These are phyloP conservation scores for Boletus sp. DNA, from an alignment of 1,284 basidiomycete species.

Conservation along the genomic window DNA sequence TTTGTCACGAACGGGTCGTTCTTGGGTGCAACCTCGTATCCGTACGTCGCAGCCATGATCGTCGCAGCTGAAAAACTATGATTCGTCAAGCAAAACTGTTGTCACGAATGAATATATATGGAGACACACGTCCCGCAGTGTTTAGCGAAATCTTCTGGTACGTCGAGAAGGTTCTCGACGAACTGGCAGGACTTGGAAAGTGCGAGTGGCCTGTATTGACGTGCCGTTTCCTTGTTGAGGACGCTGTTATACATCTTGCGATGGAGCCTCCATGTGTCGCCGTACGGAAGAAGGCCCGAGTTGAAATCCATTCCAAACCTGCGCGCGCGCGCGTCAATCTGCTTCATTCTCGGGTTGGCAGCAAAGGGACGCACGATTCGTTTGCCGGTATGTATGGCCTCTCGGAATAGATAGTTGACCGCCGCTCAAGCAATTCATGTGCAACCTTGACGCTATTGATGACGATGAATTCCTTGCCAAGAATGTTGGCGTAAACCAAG, in stretches of 20 bases:
- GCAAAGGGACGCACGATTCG: slow-evolving; percentile 15
- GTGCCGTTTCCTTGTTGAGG: slow-evolving; percentile 16
- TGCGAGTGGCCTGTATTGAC: slow-evolving; percentile 16
- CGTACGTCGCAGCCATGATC: slow-evolving; percentile 28
- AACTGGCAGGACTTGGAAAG: slow-evolving; percentile 24
- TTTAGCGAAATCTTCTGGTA: slow-evolving; percentile 14
- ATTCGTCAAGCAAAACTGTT: not conserved
- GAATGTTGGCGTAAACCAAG: slow-evolving; percentile 33
- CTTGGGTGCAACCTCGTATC: slow-evolving; percentile 23
- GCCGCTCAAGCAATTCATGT: slow-evolving; percentile 39
- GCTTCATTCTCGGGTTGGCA: not conserved
- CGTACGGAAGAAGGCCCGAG: slow-evolving; percentile 27
- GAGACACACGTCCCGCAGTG: slow-evolving; percentile 26
- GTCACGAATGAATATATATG: not conserved
- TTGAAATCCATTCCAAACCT: slow-evolving; percentile 33
- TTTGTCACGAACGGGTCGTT: slow-evolving; percentile 28
- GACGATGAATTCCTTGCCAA: slow-evolving; percentile 39
- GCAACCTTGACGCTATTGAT: slow-evolving; percentile 38
- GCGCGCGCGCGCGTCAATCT: not conserved
- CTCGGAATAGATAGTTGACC: slow-evolving; percentile 41
- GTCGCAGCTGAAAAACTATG: slow-evolving; percentile 23
- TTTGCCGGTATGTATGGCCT: slow-evolving; percentile 32
- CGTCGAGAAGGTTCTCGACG: slow-evolving; percentile 21
- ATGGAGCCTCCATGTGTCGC: slow-evolving; percentile 24
- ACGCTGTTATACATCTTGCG: slow-evolving; percentile 23